Conservation (phyloP, 345 rosid genomes). For the Gossypium ekmanianum region DNA sequence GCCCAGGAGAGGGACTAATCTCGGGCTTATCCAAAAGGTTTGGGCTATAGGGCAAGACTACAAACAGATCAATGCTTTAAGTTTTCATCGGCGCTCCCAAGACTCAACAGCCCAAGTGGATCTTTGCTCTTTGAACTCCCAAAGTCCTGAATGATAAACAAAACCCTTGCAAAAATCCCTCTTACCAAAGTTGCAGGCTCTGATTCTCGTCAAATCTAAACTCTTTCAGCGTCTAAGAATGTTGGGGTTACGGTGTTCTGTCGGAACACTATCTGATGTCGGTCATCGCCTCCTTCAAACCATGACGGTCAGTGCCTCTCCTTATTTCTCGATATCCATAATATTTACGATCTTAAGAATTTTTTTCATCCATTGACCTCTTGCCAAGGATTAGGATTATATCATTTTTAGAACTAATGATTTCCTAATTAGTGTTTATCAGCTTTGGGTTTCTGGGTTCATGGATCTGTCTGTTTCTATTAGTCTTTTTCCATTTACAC, state of each 20-base stretch:
- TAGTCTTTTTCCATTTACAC: not conserved
- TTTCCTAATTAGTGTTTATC: not conserved
- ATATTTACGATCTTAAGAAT: not conserved
- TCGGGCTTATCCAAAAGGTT: not conserved
- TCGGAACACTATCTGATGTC: constrained; percentile 14
- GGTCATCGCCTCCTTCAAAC: constrained; percentile 22
- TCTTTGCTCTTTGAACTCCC: not conserved
- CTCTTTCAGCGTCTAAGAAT: constrained; percentile 2
- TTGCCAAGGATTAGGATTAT: not conserved
- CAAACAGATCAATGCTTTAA: not conserved
- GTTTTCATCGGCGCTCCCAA: not conserved
- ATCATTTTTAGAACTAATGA: not conserved
- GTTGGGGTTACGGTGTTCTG: constrained; percentile 21
- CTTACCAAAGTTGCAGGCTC: not conserved
- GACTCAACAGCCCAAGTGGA: not conserved
- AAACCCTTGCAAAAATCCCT: not conserved
- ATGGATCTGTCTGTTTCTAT: not conserved
- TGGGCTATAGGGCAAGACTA: not conserved
- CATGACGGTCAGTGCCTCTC: constrained; percentile 2
- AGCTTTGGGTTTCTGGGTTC: not conserved
- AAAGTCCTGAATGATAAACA: not conserved
- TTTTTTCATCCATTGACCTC: not conserved
- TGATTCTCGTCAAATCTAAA: not conserved
- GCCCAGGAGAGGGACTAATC: too few relatives aligned
- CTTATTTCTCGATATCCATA: not conserved